Evolutionary conservation across 1,284 basidiomycete species (phyloP), one percentile per base, ranked within the genome.

Genomic region (Mycena citricolor): DNA sequence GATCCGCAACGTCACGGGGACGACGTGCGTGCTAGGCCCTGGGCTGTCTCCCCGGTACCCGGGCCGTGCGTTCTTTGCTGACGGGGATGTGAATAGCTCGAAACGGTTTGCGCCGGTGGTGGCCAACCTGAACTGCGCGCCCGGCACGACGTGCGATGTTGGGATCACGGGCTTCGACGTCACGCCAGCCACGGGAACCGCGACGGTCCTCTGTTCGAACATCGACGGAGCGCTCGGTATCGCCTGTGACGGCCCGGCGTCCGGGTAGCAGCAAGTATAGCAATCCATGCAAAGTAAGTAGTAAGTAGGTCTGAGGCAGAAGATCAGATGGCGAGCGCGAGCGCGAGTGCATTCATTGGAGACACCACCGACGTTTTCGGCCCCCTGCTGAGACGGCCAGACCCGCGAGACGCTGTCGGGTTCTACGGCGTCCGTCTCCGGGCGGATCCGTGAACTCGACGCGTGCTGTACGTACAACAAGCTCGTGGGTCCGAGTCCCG

Each of bases 91-190:
- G 14, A 2, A 17, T 16, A 61, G 60, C 20, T 57, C 60, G 8
- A 52, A 45, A 11, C 53, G 57, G 25, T 53, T 54, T 14, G 55
- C 53, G 30, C 58, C 57, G 2, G 54, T 57, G 5, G 55, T 61
- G 3, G 61, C 58, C 3, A 61, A 61, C 36, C 30, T 64, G 32
- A 54, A 64, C 37, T 64, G 61, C 43, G 57, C 47, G 32, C 52
- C 32, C 20, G 14, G 38, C 17, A 57, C 59, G n/a, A 61, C 58
- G 8, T 63, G 61, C 32, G 45, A 60, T 35, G 59, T 63, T 20
- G 41, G 43, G 6, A 36, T 63, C 8, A 48, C 50, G 20, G 47
- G 34, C 19, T 62, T 59, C 24, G 54, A 32, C 10, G 60, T 62
- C 29, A 60, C 54, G 29, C 39, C 61, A 13, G 56, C 59, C 1